Conservation (phyloP, 176 grass and related monocot genomes). For the Tuctoria greenei region DNA sequence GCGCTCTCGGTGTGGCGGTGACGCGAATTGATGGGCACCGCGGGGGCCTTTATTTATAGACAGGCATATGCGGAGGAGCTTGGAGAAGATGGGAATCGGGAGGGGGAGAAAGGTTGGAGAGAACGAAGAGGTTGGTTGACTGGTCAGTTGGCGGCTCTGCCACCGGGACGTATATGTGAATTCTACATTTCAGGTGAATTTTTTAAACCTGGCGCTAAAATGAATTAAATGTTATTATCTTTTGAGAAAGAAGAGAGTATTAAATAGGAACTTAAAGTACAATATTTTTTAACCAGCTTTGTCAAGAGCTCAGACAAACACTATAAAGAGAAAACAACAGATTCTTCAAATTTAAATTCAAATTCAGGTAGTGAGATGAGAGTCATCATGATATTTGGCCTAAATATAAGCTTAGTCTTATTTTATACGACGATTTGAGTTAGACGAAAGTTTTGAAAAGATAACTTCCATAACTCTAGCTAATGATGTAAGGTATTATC, state of each 20-base stretch:
- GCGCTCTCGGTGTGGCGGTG: constrained; percentile 15
- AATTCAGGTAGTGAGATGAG: not conserved
- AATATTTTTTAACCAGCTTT: not conserved
- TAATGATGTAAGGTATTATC: too few relatives aligned
- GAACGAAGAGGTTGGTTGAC: constrained; percentile 35
- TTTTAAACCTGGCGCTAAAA: too few relatives aligned
- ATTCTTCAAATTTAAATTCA: too few relatives aligned
- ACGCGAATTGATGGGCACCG: constrained; percentile 42
- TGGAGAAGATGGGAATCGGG: constrained; percentile 33
- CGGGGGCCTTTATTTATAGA: constrained; percentile 57
- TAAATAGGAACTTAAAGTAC: too few relatives aligned
- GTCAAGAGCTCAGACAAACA: not conserved
- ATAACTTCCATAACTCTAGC: too few relatives aligned
- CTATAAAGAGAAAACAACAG: not conserved
- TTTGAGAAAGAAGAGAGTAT: too few relatives aligned
- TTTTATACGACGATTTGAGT: not conserved
- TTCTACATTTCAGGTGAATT: not conserved
- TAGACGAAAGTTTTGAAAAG: too few relatives aligned
- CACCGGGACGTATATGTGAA: not conserved
- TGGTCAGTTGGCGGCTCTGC: not conserved
- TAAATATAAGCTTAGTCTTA: not conserved
- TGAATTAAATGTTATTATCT: too few relatives aligned
- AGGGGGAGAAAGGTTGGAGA: not conserved
- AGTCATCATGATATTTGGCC: not conserved
- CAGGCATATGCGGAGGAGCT: constrained; percentile 7